These are phyloP conservation scores for Rosa rugosa DNA, from an alignment of 306 rosid genomes.

Conservation along the genomic window DNA sequence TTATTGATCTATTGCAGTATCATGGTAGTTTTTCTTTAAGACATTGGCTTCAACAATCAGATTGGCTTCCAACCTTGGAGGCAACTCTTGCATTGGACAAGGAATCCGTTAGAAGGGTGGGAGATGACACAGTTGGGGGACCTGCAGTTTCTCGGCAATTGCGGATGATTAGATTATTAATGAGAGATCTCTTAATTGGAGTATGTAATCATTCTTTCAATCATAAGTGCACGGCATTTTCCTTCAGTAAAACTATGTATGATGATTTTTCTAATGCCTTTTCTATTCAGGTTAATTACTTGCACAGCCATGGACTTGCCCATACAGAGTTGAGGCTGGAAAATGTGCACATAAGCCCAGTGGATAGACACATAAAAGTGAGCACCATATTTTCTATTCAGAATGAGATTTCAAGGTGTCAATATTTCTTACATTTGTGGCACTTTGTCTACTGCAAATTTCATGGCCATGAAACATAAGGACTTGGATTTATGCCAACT, in stretches of 20 bases:
- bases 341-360: conserved; percentile 94
- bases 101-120: conserved; percentile 87
- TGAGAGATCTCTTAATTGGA: conserved; percentile 99
- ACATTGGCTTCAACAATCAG: conserved; percentile 95
- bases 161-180: conserved; percentile 74
- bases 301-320: conserved; percentile 98
- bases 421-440: not conserved
- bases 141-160: conserved; percentile 85
- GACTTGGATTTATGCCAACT: not conserved
- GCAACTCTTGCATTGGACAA: conserved; percentile 97
- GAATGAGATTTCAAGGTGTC: not conserved
- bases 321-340: conserved; percentile 96
- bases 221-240: not conserved
- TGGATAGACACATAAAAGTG: conserved; percentile 96
- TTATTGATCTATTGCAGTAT: conserved; percentile 52
- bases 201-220: conserved; percentile 37
- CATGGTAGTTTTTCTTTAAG: conserved; percentile 97
- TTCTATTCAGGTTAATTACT: conserved; percentile 76
- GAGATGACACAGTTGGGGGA: conserved; percentile 90
- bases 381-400: conserved; percentile 31
- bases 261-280: conserved; percentile 18
- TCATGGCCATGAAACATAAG: not conserved
- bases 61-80: conserved; percentile 98
- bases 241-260: conserved; percentile 14
- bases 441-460: not conserved